Base-by-base conservation (phyloP, 2,329 filamentous ascomycete species). In the Paecilomyces fulvus region DNA sequence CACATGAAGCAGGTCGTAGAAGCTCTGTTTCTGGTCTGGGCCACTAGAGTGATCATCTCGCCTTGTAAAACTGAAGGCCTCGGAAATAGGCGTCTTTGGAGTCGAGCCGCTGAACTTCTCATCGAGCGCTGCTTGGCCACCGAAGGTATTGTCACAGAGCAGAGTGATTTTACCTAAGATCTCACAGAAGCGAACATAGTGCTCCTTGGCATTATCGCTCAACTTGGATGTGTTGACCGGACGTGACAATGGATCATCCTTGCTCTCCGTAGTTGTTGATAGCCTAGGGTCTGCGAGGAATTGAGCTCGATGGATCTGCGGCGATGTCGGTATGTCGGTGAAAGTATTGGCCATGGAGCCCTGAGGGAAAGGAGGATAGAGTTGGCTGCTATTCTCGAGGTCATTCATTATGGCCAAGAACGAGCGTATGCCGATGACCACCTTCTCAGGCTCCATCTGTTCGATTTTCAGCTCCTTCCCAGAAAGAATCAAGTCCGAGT, bases 121-220 rank as follows among this genome's bases (percentile, higher is more conserved):
- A 67, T 99, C 94, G 51, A 97, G 74, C 0, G 90, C 90, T 30
- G 92, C 94, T 75, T 99, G 94, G 0, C 94, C 94, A 53, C 94
- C 95, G 75, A 99, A 99, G 0, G 92, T 89, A 65, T 96, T 94
- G 71, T 99, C 94, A 72, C 94, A 99, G 31, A 97, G 87, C 49
- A 97, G 88, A 1, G 92, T 96, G 56, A 99, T 95, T 69, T 96
- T 95, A 25, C 92, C 94, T 7, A 99, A 77, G 23, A 99, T 92
- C 69, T 96, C 90, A 68, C 92, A 97, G 64, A 99, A 99, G 54
- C 88, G 87, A 55, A 86, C 80, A 71, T 97, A 96, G 67, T 90
- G 94, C 49, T 94, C 89, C 65, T 86, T 87, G 0, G 90, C 86
- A 21, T 85, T 84, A 37, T 95, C 90, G 53, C 83, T 86, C 54